Evolutionary conservation across 2,329 filamentous ascomycete genomes (phyloP), one percentile per base, ranked within the genome.

Genomic region (Parastagonospora avenae): DNA sequence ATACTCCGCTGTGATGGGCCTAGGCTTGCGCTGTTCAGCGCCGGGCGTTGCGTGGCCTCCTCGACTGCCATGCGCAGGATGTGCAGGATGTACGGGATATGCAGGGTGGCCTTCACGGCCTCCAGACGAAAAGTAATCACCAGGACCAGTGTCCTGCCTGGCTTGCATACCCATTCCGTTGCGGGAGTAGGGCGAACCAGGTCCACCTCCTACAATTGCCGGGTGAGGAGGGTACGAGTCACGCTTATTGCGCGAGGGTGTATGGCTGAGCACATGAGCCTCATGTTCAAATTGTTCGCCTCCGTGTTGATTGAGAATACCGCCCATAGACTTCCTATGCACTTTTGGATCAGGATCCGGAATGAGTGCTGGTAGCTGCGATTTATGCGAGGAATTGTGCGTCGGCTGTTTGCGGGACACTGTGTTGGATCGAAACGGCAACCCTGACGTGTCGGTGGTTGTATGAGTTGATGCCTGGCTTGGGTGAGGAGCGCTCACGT

Each of bases 161-260:
- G 68, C 59, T 42, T 70, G 66, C 42, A 71, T 59, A 8, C 60
- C 62, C 35, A 62, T 51, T 2, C 57, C 60, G 10, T 67, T 61
- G 8, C 67, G 60, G 8, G 61, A 54, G 52, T 73, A 73, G 2
- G 70, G 70, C 5, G 60, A 64, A 14, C 66, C 67, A 2, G 69
- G 70, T 2, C 69, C 70, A 4, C 62, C 66, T 5, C 70, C 70
- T 28, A 73, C 70, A 32, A 73, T 71, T 8, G 70, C 70, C 4
- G 70, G 70, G 42, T 73, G 70, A 9, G 70, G 69, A 10, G 69
- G 70, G 40, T 71, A 72, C 9, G 59, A 63, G 28, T 70, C 64
- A 10, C 70, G 60, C 48, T 71, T 73, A 1, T 55, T 51, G 10
- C 55, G 50, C 32, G 57, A 56, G 8, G 57, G 52, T 4, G 63